These are phyloP conservation scores for Choanephora cucurbitarum DNA, from an alignment of 371 early-diverging fungal genomes.

Conservation along the genomic window DNA sequence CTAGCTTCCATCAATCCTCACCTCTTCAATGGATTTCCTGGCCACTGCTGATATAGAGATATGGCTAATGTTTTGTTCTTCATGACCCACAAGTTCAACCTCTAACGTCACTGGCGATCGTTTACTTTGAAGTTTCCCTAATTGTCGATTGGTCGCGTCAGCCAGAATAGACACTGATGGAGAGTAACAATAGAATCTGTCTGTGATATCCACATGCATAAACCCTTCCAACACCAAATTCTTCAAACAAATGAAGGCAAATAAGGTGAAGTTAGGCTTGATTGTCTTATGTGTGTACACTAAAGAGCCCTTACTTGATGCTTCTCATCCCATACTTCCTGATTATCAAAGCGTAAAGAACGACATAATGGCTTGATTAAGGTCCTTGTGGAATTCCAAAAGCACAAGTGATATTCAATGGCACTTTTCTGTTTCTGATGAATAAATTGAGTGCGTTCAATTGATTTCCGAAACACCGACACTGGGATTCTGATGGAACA, in stretches of 20 bases:
- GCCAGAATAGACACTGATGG: not conserved
- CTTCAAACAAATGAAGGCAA: conserved; percentile 5
- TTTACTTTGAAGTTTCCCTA: not conserved
- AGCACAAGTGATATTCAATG: conserved; percentile 23
- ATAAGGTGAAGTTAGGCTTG: not conserved
- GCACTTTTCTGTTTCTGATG: conserved; percentile 3
- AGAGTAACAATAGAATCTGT: conserved; percentile 2
- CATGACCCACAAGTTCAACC: conserved; percentile 17
- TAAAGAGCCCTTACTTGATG: conserved; percentile 13
- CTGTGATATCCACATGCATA: conserved; percentile 27
- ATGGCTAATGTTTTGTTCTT: conserved; percentile 27
- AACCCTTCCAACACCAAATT: conserved; percentile 18
- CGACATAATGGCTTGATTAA: conserved; percentile 24
- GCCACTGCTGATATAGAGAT: conserved; percentile 24
- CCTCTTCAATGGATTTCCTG: conserved; percentile 18
- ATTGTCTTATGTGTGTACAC: no score
- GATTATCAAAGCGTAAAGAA: conserved; percentile 9
- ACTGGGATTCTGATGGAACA: conserved; percentile 12
- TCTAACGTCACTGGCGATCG: not conserved
- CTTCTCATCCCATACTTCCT: conserved; percentile 16
- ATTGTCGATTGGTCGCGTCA: not conserved
- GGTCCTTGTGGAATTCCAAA: conserved; percentile 28
- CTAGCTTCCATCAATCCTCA: conserved; percentile 7
- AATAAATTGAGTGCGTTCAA: conserved; percentile 11
- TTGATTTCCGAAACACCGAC: conserved; percentile 13